A percentile compares a stretch with the other conserved stretches of the same genome.
phyloP scores from a whole-genome alignment of 2,329 filamentous ascomycete species.

The Coniochaeta sp. region DNA sequence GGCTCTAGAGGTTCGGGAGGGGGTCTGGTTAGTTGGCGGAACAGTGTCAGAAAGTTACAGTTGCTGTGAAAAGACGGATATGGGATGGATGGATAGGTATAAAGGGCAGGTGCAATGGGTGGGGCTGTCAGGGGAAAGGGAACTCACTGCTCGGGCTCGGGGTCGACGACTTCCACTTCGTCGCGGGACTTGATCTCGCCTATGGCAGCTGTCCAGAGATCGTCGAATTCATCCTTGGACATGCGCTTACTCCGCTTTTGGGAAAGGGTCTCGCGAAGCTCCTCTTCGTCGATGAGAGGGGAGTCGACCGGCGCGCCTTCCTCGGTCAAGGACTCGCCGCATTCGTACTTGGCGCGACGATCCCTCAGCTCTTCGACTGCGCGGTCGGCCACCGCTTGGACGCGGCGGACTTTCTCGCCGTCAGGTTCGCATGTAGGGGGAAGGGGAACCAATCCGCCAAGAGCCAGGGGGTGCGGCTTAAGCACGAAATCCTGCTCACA shows the following conservation, averaged over 20 bases:
- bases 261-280: conserved; percentile 70
- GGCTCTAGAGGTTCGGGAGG: conserved; percentile 65
- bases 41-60: conserved; percentile 31
- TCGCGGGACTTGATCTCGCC: conserved; percentile 61
- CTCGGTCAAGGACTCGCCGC: conserved; percentile 62
- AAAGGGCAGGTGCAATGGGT: conserved; percentile 9
- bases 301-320: conserved; percentile 51
- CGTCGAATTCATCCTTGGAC: conserved; percentile 83
- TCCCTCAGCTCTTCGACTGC: conserved; percentile 82
- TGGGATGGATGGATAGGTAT: not conserved
- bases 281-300: conserved; percentile 57
- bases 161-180: conserved; percentile 46
- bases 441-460: conserved; percentile 75
- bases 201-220: conserved; percentile 71
- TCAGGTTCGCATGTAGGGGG: conserved; percentile 92
- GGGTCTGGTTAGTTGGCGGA: conserved; percentile 81
- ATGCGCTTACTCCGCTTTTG: conserved; percentile 76
- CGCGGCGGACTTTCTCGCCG: conserved; percentile 80
- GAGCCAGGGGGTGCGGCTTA: conserved; percentile 73
- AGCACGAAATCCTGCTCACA: conserved; percentile 87
- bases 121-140: conserved; percentile 8
- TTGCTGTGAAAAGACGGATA: not conserved
- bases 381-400: conserved; percentile 81
- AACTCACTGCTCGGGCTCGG: conserved; percentile 49
- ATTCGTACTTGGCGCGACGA: conserved; percentile 83